phyloP scores from a whole-genome alignment of 768 basidiomycete species.

The Chiua virens region DNA sequence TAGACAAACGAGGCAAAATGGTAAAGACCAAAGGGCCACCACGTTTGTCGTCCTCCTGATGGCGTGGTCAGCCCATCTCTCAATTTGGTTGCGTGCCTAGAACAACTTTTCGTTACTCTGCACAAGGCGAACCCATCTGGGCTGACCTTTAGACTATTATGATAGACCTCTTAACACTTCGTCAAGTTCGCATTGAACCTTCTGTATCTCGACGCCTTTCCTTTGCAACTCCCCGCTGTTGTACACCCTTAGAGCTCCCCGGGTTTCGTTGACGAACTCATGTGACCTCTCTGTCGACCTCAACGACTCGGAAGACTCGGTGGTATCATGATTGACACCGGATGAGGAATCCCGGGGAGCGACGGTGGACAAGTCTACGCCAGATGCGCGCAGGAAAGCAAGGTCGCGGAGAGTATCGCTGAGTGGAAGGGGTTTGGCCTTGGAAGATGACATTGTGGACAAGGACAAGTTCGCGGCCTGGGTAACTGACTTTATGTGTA shows the following conservation, averaged over 20 bases:
- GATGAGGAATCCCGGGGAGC: constrained; percentile 17
- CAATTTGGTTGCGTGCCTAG: not conserved
- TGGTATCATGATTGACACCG: not conserved
- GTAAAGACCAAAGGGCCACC: too few species aligned
- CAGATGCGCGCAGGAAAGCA: constrained; percentile 64
- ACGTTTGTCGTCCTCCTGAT: too few species aligned
- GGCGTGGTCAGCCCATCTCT: too few species aligned
- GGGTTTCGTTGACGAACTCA: constrained; percentile 57
- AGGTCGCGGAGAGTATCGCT: constrained; percentile 66
- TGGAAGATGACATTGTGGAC: constrained; percentile 28
- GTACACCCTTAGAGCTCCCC: constrained; percentile 50
- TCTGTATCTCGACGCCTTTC: constrained; percentile 56
- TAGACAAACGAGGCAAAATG: too few species aligned
- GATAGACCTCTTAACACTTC: constrained; percentile 42
- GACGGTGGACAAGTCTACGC: constrained; percentile 38
- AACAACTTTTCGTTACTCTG: not conserved
- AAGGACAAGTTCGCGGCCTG: not conserved
- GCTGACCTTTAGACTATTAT: constrained; percentile 19
- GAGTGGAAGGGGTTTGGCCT: constrained; percentile 50
- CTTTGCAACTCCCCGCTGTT: constrained; percentile 47
- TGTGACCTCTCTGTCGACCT: constrained; percentile 45
- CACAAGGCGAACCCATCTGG: not conserved
- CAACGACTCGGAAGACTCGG: constrained; percentile 9
- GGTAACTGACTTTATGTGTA: too few species aligned
- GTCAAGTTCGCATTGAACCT: constrained; percentile 53